Evolutionary conservation across 345 rosid genomes (phyloP).

Genomic region (Adansonia digitata): DNA sequence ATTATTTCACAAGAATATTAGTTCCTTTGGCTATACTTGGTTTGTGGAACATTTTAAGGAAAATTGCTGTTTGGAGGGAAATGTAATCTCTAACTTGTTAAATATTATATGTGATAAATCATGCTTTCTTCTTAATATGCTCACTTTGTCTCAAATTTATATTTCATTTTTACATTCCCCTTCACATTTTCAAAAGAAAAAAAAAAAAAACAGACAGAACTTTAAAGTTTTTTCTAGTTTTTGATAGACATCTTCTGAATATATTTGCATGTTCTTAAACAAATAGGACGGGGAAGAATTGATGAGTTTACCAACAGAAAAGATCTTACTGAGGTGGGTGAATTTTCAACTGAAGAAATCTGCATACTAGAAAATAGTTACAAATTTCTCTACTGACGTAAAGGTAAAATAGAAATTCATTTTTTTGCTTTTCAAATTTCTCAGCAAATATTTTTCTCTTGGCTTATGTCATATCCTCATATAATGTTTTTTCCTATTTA

Average conservation of each 20-base stretch:
- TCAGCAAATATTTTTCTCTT: neutral
- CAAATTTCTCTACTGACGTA: conserved; percentile 91
- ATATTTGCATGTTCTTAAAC: conserved; percentile 7
- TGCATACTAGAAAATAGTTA: conserved; percentile 60
- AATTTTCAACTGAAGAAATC: conserved; percentile 84
- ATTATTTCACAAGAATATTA: neutral
- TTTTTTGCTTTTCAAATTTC: neutral
- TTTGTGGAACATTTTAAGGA: neutral
- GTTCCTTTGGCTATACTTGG: neutral
- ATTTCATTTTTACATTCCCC: neutral
- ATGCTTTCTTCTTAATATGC: neutral
- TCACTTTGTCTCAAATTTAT: neutral
- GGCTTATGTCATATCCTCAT: neutral
- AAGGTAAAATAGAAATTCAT: conserved; percentile 45
- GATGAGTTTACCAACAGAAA: conserved; percentile 96
- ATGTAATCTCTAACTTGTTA: neutral
- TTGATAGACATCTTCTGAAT: conserved; percentile 6
- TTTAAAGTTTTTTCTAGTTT: neutral
- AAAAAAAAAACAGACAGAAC: neutral
- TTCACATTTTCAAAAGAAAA: too few species aligned
- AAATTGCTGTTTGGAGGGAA: neutral
- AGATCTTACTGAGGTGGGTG: conserved; percentile 95
- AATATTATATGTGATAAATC: neutral
- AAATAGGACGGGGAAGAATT: conserved; percentile 93
- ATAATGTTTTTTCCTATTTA: neutral